These are phyloP conservation scores for Polytolypa hystricis DNA, from an alignment of 2,329 filamentous ascomycete species.

Conservation along the genomic window DNA sequence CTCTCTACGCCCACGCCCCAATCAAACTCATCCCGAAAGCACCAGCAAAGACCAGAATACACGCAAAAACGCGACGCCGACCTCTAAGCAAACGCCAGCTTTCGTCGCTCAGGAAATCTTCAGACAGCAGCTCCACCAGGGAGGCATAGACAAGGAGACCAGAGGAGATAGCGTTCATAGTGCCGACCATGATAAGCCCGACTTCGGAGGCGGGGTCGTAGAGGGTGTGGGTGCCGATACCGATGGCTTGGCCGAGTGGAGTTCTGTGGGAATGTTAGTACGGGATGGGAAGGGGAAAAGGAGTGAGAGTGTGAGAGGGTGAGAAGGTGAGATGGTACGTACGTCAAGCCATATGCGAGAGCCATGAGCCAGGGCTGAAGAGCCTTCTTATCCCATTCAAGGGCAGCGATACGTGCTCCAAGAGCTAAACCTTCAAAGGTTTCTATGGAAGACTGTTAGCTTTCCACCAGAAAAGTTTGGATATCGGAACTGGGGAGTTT, in stretches of 20 bases:
- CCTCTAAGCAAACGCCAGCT: constrained; percentile 58
- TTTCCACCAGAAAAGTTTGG: background rate
- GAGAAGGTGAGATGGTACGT: constrained; percentile 10
- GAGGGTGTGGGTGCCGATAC: constrained; percentile 60
- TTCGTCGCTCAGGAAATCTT: constrained; percentile 67
- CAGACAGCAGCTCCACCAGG: constrained; percentile 64
- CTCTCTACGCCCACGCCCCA: constrained; percentile 61
- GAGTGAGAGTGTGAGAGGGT: background rate
- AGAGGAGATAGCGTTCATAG: constrained; percentile 75
- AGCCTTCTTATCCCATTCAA: constrained; percentile 20
- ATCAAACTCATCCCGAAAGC: constrained; percentile 60
- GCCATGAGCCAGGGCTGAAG: constrained; percentile 58
- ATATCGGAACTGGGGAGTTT: no score
- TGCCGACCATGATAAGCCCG: constrained; percentile 63
- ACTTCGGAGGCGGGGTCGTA: constrained; percentile 64
- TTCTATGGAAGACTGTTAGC: constrained; percentile 16
- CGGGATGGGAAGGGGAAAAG: no score
- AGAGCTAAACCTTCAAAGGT: constrained; percentile 26
- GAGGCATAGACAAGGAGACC: constrained; percentile 67
- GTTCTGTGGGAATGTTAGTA: constrained; percentile 41
- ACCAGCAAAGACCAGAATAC: constrained; percentile 51
- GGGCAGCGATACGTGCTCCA: constrained; percentile 23
- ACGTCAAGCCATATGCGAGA: constrained; percentile 55
- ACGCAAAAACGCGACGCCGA: constrained; percentile 50
- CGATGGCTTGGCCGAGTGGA: constrained; percentile 67